These are phyloP conservation scores for Scolecobasidium constrictum DNA, from an alignment of 2,329 filamentous ascomycete genomes.

Conservation along the genomic window DNA sequence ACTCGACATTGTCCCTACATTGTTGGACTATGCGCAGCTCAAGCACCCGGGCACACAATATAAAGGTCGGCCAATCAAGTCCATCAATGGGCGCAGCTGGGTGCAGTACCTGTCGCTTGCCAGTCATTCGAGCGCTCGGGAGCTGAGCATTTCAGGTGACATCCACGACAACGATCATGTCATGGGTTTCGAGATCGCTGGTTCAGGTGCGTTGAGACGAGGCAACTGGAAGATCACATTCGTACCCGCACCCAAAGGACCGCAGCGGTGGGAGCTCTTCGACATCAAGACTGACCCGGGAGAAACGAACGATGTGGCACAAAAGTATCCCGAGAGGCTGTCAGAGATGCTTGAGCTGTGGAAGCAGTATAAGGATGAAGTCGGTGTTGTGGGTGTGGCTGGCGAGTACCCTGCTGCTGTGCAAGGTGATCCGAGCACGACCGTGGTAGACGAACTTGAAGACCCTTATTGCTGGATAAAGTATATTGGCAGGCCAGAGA, in stretches of 20 bases:
- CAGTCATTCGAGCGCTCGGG: slow-evolving; percentile 21
- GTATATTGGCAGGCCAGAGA: too few relatives aligned
- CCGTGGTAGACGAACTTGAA: too few relatives aligned
- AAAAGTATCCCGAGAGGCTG: slow-evolving; percentile 30
- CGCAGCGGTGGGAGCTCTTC: slow-evolving; percentile 8
- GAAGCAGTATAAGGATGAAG: slow-evolving; percentile 49
- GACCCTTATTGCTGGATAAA: too few relatives aligned
- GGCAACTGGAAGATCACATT: slow-evolving; percentile 8
- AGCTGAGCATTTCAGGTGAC: slow-evolving; percentile 31
- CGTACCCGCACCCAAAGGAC: background rate
- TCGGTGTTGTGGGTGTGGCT: slow-evolving; percentile 47
- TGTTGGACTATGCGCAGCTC: slow-evolving; percentile 23
- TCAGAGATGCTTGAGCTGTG: slow-evolving; percentile 41
- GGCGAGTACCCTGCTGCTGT: too few relatives aligned
- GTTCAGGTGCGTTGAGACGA: slow-evolving; percentile 2
- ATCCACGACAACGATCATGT: slow-evolving; percentile 21
- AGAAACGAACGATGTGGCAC: slow-evolving; percentile 21
- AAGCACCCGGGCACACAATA: background rate
- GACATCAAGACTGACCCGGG: slow-evolving; percentile 3
- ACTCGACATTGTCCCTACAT: slow-evolving; percentile 31
- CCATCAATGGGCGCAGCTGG: too few relatives aligned
- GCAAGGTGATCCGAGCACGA: too few relatives aligned
- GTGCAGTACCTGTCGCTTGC: too few relatives aligned
- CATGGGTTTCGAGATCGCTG: slow-evolving; percentile 34
- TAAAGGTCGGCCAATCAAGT: background rate